Conservation (phyloP, 2,329 filamentous ascomycete species). For the Pseudogymnoascus sp. region DNA sequence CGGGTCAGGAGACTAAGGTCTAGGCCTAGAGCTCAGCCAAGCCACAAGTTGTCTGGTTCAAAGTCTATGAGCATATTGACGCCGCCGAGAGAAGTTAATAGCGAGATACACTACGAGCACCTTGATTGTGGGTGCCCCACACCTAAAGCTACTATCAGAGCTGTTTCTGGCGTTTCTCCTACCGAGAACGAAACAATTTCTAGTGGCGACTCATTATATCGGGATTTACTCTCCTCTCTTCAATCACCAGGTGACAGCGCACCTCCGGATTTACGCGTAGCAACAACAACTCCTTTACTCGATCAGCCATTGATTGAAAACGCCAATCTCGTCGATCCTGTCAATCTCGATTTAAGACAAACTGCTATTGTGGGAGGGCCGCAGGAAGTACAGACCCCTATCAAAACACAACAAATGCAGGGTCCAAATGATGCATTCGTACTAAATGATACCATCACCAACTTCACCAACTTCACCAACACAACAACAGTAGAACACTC, state of each 20-base stretch:
- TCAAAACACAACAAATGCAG: neutral
- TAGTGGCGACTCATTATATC: neutral
- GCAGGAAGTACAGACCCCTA: neutral
- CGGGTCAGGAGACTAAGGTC: conserved; percentile 22
- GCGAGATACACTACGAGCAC: neutral
- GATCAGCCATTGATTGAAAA: neutral
- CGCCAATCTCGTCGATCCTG: neutral
- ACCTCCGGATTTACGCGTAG: neutral
- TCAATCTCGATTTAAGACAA: neutral
- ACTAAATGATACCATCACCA: neutral
- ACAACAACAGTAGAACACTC: neutral
- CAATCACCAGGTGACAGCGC: neutral
- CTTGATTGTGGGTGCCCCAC: neutral
- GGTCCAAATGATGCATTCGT: neutral
- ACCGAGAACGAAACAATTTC: neutral
- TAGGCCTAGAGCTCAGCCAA: conserved; percentile 16
- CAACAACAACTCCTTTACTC: neutral
- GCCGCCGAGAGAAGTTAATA: neutral
- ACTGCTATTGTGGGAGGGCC: neutral
- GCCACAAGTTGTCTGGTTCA: conserved; percentile 16
- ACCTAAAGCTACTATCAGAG: neutral
- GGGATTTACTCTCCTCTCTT: neutral
- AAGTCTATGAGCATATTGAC: conserved; percentile 17
- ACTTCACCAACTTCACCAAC: neutral
- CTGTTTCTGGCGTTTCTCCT: neutral